Conservation (phyloP, 1,139 yeast genomes). For the Candida anutae region DNA sequence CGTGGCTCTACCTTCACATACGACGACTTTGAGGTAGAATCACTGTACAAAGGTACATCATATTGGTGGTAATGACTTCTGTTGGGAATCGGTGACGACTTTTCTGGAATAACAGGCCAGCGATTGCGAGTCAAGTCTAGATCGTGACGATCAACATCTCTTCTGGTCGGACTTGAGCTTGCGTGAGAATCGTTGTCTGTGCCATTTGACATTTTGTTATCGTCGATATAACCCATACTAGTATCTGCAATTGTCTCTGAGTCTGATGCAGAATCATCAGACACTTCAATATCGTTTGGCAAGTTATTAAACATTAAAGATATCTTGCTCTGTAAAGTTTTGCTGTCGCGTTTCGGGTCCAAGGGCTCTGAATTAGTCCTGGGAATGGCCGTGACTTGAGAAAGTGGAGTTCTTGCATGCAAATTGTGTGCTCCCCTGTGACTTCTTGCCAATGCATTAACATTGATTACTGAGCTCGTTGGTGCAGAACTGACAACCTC, state of each 20-base stretch:
- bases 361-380: too few species aligned
- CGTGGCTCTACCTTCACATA: constrained; percentile 22
- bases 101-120: neutral
- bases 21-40: constrained; percentile 22
- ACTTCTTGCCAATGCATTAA: constrained; percentile 15
- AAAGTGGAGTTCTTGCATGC: neutral
- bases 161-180: neutral
- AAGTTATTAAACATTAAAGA: constrained; percentile 38
- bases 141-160: too few species aligned
- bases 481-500: constrained; percentile 13
- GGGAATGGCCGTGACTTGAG: too few species aligned
- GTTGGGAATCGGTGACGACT: constrained; percentile 9
- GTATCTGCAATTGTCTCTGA: constrained; percentile 23
- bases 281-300: constrained; percentile 42
- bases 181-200: neutral
- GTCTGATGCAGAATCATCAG: constrained; percentile 43
- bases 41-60: constrained; percentile 20
- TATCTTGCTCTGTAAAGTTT: constrained; percentile 17
- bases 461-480: constrained; percentile 26
- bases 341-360: neutral
- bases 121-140: too few species aligned
- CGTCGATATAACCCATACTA: constrained; percentile 4
- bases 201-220: neutral
- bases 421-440: neutral
- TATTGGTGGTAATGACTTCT: constrained; percentile 12